Percentiles rank a stretch among this genome's conserved stretches.
Evolutionary conservation across 768 basidiomycete species (phyloP).

Genomic region (Termitomyces sp.): DNA sequence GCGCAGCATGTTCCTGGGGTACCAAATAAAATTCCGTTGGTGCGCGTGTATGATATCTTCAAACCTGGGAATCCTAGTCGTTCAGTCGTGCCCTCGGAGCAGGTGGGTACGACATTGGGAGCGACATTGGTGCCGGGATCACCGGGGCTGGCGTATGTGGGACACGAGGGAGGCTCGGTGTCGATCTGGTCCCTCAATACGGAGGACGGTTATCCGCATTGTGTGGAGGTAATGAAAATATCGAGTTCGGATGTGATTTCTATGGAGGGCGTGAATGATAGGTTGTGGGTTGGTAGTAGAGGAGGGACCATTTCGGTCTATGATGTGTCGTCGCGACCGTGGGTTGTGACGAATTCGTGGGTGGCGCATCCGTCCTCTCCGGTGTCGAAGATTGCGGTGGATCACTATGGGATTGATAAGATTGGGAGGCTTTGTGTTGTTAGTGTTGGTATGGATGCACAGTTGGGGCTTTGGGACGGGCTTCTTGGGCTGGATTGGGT

Average conservation of each 20-base stretch:
- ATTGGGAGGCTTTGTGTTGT: constrained; percentile 65
- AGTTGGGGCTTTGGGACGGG: constrained; percentile 86
- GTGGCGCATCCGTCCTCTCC: constrained; percentile 70
- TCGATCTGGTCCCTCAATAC: constrained; percentile 71
- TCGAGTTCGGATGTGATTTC: constrained; percentile 78
- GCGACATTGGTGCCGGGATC: constrained; percentile 72
- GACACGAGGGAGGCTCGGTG: constrained; percentile 89
- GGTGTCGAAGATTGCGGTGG: constrained; percentile 61
- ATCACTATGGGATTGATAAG: constrained; percentile 72
- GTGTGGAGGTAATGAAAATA: constrained; percentile 76
- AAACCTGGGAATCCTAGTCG: constrained; percentile 52
- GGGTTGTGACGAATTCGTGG: constrained; percentile 89
- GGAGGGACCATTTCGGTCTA: constrained; percentile 82
- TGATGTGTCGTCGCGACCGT: constrained; percentile 70
- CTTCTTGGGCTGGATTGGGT: constrained; percentile 82
- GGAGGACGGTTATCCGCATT: constrained; percentile 56
- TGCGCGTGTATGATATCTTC: constrained; percentile 80
- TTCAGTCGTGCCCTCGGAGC: constrained; percentile 58
- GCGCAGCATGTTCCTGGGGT: constrained; percentile 34
- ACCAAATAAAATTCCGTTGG: constrained; percentile 58
- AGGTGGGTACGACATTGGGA: constrained; percentile 79
- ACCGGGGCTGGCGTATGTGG: constrained; percentile 71
- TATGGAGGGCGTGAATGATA: constrained; percentile 78
- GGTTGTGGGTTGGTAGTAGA: constrained; percentile 85
- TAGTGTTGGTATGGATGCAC: constrained; percentile 73